phyloP scores from a whole-genome alignment of 441 rosid genomes.

The Syzygium malaccense region DNA sequence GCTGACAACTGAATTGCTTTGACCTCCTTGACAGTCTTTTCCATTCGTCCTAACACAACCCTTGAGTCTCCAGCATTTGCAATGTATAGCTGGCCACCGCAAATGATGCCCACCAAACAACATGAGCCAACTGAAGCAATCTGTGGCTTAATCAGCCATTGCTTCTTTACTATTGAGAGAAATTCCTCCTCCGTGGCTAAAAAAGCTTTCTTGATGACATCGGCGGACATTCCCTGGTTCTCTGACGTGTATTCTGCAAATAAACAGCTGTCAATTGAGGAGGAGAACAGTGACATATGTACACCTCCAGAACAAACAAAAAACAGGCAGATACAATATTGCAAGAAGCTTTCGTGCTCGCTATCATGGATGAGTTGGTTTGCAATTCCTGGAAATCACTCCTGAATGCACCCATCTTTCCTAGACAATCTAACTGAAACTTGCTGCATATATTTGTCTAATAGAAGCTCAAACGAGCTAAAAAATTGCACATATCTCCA shows the following conservation, averaged over 20 bases:
- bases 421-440: not conserved
- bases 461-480: not conserved
- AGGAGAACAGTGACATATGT: not conserved
- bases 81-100: slow-evolving; percentile 60
- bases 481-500: not conserved
- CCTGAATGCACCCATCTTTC: not conserved
- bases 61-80: slow-evolving; percentile 95
- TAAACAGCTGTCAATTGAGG: slow-evolving; percentile 38
- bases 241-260: slow-evolving; percentile 69
- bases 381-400: not conserved
- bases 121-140: slow-evolving; percentile 94
- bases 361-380: not conserved
- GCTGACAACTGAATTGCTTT: slow-evolving; percentile 73
- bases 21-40: slow-evolving; percentile 35
- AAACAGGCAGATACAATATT: not conserved
- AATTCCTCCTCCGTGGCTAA: slow-evolving; percentile 82
- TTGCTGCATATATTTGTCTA: not conserved
- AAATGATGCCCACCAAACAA: slow-evolving; percentile 78
- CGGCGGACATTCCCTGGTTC: slow-evolving; percentile 57
- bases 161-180: slow-evolving; percentile 56
- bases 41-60: slow-evolving; percentile 63
- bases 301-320: not conserved
- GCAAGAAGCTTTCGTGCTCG: not conserved
- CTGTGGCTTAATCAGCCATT: slow-evolving; percentile 64
- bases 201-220: slow-evolving; percentile 73